Percentiles rank a stretch among this genome's conserved stretches.
Evolutionary conservation across 192 early-diverging fungal genomes (phyloP).

Genomic region (Podila verticillata): DNA sequence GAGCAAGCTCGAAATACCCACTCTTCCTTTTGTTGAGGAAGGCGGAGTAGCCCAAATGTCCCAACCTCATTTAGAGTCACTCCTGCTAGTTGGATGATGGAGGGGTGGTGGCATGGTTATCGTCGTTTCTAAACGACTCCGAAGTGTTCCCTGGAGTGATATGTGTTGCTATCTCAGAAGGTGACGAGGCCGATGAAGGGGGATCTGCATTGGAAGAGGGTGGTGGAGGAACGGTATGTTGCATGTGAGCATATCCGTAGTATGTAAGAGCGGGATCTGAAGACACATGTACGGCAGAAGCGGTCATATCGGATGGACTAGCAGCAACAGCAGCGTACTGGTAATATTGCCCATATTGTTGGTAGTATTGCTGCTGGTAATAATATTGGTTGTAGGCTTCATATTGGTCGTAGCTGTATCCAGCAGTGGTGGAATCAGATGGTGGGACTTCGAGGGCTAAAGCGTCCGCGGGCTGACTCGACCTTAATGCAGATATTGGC

Average conservation of each 20-base stretch:
- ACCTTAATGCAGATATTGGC: no score
- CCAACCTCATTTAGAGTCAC: no score
- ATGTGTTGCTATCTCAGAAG: background rate
- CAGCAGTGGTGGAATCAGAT: conserved; percentile 5
- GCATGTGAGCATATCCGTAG: conserved; percentile 31
- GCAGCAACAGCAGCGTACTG: conserved; percentile 20
- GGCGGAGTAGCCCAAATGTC: no score
- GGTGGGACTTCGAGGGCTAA: background rate
- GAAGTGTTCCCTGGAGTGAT: conserved; percentile 1
- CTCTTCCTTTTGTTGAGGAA: no score
- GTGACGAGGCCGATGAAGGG: background rate
- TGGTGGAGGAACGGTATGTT: conserved; percentile 7
- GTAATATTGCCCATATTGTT: conserved; percentile 48
- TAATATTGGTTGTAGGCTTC: conserved; percentile 50
- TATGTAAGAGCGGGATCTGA: conserved; percentile 42
- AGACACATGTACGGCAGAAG: conserved; percentile 16
- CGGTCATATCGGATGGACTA: background rate
- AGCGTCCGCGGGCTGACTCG: no score
- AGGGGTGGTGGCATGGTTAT: background rate
- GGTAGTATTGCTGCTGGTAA: conserved; percentile 49
- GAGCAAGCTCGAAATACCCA: no score
- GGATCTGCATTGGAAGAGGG: conserved; percentile 10
- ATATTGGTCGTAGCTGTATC: conserved; percentile 43
- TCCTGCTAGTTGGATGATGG: no score
- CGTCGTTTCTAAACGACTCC: background rate